Percentiles rank a stretch among this genome's conserved stretches.
These are phyloP conservation scores for Tolypocladium endophyticum DNA, from an alignment of 2,329 filamentous ascomycete species.

Conservation along the genomic window DNA sequence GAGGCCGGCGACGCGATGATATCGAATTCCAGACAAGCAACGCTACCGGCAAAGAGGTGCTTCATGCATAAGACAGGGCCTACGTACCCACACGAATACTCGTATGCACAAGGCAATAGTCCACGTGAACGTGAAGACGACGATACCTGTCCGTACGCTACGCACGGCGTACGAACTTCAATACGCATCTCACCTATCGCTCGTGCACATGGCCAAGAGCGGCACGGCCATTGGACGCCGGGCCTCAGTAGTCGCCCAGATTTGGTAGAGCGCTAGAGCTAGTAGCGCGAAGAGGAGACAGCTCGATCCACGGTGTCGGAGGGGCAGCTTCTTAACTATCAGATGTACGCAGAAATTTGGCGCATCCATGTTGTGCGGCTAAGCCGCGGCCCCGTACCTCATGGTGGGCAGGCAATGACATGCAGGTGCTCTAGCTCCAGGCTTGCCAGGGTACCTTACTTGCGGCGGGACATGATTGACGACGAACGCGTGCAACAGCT, in stretches of 20 bases:
- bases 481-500: background rate
- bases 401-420: background rate
- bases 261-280: background rate
- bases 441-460: background rate
- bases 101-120: background rate
- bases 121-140: background rate
- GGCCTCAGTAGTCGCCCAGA: background rate
- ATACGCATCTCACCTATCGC: slow-evolving; percentile 12
- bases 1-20: background rate
- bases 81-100: background rate
- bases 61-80: too few relatives aligned
- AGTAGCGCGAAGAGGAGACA: background rate
- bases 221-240: slow-evolving; percentile 16
- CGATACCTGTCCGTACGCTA: background rate
- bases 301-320: background rate
- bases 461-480: background rate
- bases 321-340: background rate
- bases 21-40: background rate
- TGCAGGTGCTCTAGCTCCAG: background rate
- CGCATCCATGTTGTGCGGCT: background rate
- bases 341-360: accelerated
- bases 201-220: slow-evolving; percentile 20
- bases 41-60: background rate
- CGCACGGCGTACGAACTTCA: background rate
- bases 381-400: background rate